Conservation (phyloP, 192 early-diverging fungal genomes). For the Fimicolochytrium jonesii region DNA sequence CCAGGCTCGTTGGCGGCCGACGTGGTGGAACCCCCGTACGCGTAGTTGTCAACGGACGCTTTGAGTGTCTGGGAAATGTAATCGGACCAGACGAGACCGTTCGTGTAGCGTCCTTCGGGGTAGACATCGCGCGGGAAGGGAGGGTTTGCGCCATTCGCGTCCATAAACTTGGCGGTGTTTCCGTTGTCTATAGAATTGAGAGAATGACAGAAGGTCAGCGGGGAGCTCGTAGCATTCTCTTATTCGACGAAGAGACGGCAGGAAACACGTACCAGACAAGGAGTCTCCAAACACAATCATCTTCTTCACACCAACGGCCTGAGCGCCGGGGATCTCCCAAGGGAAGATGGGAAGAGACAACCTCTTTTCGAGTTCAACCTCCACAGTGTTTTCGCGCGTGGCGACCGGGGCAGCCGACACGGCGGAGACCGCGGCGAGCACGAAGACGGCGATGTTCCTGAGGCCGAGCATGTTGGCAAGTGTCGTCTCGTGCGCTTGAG, state of each 20-base stretch:
- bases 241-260: too few species aligned
- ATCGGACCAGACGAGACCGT: conserved; percentile 47
- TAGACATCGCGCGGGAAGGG: too few species aligned
- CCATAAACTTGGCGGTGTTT: not conserved
- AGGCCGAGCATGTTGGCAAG: too few species aligned
- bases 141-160: not conserved
- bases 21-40: conserved; percentile 42
- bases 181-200: not conserved
- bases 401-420: too few species aligned
- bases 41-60: conserved; percentile 29
- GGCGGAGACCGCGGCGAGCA: too few species aligned
- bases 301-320: conserved; percentile 1
- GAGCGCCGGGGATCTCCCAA: too few species aligned
- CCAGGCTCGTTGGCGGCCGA: not conserved
- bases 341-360: not conserved
- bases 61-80: conserved; percentile 20
- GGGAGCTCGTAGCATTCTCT: not conserved
- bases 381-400: too few species aligned
- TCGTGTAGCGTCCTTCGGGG: conserved; percentile 42
- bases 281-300: not conserved
- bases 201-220: not conserved
- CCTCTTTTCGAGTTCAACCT: too few species aligned
- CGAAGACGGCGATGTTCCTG: too few species aligned
- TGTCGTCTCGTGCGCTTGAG: too few species aligned
- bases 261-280: not conserved